A percentile compares a stretch with the other conserved stretches of the same genome.
phyloP scores from a whole-genome alignment of 2,329 filamentous ascomycete species.

The Cladophialophora bantiana region DNA sequence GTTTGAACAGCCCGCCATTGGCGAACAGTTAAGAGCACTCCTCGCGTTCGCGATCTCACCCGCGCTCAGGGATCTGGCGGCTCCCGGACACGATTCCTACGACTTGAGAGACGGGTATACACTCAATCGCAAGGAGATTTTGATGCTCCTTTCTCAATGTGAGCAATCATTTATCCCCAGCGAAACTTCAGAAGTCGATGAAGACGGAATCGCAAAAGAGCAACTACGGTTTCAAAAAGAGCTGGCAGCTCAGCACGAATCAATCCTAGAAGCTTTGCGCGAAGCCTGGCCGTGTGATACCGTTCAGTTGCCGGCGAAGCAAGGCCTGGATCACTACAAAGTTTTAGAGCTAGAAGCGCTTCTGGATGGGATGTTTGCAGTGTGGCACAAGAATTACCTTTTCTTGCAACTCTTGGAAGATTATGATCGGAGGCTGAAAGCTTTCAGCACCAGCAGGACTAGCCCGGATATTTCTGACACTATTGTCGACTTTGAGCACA shows the following conservation, averaged over 20 bases:
- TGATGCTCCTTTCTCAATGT: conserved; percentile 11
- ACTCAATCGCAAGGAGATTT: conserved; percentile 12
- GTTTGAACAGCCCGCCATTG: conserved; percentile 16
- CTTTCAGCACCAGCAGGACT: background rate
- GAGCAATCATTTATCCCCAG: conserved; percentile 9
- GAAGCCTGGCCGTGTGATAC: conserved; percentile 19
- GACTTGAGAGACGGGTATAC: conserved; percentile 17
- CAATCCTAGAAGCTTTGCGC: background rate
- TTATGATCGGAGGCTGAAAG: conserved; percentile 14
- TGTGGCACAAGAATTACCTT: conserved; percentile 23
- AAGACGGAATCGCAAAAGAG: conserved; percentile 5
- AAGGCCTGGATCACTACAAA: conserved; percentile 7
- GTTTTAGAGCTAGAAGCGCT: background rate
- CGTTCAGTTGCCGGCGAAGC: background rate
- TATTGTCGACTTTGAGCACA: background rate
- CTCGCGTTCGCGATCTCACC: conserved; percentile 26
- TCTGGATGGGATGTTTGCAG: conserved; percentile 14
- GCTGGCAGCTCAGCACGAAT: conserved; percentile 8
- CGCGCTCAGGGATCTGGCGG: conserved; percentile 11
- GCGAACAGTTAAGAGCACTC: conserved; percentile 9
- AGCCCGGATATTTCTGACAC: background rate
- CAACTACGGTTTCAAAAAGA: conserved; percentile 4
- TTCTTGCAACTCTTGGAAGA: conserved; percentile 20
- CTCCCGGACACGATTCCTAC: conserved; percentile 19
- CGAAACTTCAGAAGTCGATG: background rate